Base-by-base conservation (phyloP, 2,329 filamentous ascomycete species). In the Botrytis byssoidea region DNA sequence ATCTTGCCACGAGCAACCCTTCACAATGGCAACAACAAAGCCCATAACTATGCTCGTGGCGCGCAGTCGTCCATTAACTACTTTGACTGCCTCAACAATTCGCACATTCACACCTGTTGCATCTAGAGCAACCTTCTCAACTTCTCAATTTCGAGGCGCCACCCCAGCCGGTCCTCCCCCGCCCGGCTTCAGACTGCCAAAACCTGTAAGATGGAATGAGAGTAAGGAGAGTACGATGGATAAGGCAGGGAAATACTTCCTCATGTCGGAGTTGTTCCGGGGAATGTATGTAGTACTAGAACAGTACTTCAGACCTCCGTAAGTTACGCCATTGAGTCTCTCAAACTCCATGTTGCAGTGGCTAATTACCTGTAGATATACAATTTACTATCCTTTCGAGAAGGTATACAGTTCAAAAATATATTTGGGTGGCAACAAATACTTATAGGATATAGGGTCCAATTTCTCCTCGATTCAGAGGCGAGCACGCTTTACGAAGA, bases 241-340 rank as follows among this genome's bases (percentile, higher is more conserved):
- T 85, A 92, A 91, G 83, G 88, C 94, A 76, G 94, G 93, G 79
- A 96, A 95, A 83, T 98, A 94, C 87, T 99, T 99, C 85, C 88
- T 99, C 82, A 86, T 98, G 87, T 91, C 93, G 71, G 96, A 99
- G 88, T 96, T 98, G 92, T 88, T 93, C 83, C 91, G 96, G 82
- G 96, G 96, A 84, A 98, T 99, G 96, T 99, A 98, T 82, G 91
- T 99, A 78, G 90, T 96, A 84, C 83, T 99, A 82, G 96, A 99
- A 89, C 95, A 99, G 87, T 99, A 92, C 89, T 98, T 99, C 88
- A 88, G 96, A 84, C 94, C 95, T 85, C 95, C 96, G 93, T 98
- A 88, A 88, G 94, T 94, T 68, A 40, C 74, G 66, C 75, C 74
- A 76, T 79, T 78, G 75, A 76, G 74, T 66, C 66, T 67, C 66